Base-by-base conservation (phyloP, 176 grass and related monocot genomes). In the Aegilops sharonensis region DNA sequence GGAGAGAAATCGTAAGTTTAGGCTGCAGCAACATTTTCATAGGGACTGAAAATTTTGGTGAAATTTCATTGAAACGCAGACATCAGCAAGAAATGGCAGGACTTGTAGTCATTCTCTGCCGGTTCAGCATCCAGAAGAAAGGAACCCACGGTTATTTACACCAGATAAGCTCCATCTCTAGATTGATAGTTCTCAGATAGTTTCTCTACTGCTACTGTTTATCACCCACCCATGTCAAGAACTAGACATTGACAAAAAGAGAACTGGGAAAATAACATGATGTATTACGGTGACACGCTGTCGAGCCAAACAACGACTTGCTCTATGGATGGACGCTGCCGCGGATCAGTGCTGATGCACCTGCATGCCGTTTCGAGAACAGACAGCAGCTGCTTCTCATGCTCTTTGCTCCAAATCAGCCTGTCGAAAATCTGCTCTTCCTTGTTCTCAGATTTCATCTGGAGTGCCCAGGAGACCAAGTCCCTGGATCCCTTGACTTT, bases 361-460 rank as follows among this genome's bases (percentile, higher is more conserved):
- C 86, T 95, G 76, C 93, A 95, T 1, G 93, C 90, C 72, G 69
- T 92, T 61, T 94, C 93, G 3, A 95, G 93, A 63, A 98, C 88
- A 9, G 78, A 82, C 66, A 92, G 5, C 54, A 98, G 90, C 73
- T 98, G 93, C 84, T 92, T 95, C 81, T 95, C 93, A 81, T 86
- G 63, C 1, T 48, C n/a, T 68, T 94, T 94, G 60, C 88, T 87
- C 93, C 96, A 95, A 30, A 98, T 88, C 48, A 84, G 67, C 4
- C 72, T 77, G 81, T 95, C 91, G 0, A 98, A 98, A 77, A 98
- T 78, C 59, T 89, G 82, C 62, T 93, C 93, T 91, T 93, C 91
- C 82, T 98, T 98, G 62, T 88, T 94, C 60, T 95, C 93, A 43
- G 66, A 83, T 66, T 93, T 95, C 95, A 98, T 95, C 77, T 93